A percentile compares a stretch with the other conserved stretches of the same genome.
Evolutionary conservation across 2,329 filamentous ascomycete species (phyloP).

Genomic region (Hymenoscyphus fraxineus): DNA sequence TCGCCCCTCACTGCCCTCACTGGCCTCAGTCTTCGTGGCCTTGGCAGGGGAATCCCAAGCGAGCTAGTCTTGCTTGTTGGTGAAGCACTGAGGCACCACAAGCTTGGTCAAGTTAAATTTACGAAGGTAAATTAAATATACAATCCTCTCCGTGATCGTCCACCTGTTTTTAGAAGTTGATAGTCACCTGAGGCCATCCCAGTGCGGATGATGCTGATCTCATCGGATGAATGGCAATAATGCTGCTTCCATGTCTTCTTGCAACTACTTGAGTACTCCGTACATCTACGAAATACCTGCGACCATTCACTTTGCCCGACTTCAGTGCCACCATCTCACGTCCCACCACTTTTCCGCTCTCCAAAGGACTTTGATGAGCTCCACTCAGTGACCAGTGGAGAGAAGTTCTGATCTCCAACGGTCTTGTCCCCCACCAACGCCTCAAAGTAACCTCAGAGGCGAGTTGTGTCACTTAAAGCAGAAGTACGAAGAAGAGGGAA

Average conservation of each 20-base stretch:
- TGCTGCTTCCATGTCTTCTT: too few species aligned
- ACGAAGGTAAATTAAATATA: background rate
- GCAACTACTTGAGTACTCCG: too few species aligned
- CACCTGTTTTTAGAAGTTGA: background rate
- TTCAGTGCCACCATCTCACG: background rate
- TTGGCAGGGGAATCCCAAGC: background rate
- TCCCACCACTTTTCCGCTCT: background rate
- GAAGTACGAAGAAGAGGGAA: background rate
- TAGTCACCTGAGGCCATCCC: background rate
- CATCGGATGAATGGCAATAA: background rate
- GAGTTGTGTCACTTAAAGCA: background rate
- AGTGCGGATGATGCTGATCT: too few species aligned
- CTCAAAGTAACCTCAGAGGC: background rate
- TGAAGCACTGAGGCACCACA: background rate
- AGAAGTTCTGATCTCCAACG: background rate
- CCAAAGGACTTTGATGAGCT: background rate
- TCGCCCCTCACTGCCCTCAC: too few species aligned
- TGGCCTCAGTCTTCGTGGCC: background rate
- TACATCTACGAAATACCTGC: background rate
- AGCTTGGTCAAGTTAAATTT: background rate
- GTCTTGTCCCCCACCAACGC: background rate
- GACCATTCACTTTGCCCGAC: background rate
- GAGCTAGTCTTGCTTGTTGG: background rate
- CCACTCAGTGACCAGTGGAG: background rate
- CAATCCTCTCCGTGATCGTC: background rate